Percentiles rank a stretch among this genome's conserved stretches.
Evolutionary conservation across 163 green algal species (phyloP).

Genomic region (Coccomyxa subellipsoidea): DNA sequence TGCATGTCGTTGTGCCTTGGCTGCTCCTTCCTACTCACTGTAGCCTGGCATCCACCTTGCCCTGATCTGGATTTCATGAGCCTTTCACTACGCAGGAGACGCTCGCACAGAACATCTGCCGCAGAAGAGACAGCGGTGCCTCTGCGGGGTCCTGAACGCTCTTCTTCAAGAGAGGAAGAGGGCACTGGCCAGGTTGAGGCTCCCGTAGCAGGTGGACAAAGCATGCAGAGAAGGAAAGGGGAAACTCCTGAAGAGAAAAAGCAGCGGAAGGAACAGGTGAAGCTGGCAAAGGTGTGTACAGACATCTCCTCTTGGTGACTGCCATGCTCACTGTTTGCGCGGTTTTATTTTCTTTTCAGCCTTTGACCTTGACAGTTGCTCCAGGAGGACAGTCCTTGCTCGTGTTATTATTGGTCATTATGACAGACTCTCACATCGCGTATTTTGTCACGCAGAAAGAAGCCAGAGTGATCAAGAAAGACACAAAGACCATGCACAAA

Average conservation of each 20-base stretch:
- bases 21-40: too few relatives aligned
- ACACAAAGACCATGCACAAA: background rate
- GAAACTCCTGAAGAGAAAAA: conserved; percentile 80
- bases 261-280: conserved; percentile 75
- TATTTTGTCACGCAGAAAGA: background rate
- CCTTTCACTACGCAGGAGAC: too few relatives aligned
- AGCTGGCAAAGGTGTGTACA: conserved; percentile 50
- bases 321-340: too few relatives aligned
- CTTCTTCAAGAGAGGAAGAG: conserved; percentile 18
- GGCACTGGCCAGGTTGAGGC: background rate
- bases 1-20: too few relatives aligned
- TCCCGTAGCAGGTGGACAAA: background rate
- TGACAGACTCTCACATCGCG: background rate
- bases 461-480: background rate
- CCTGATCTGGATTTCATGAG: too few relatives aligned
- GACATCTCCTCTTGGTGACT: too few relatives aligned
- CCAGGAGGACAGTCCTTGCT: too few relatives aligned
- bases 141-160: too few relatives aligned
- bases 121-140: too few relatives aligned
- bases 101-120: too few relatives aligned
- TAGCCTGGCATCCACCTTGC: too few relatives aligned
- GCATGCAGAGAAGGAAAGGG: conserved; percentile 37
- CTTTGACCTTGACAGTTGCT: background rate
- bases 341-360: background rate
- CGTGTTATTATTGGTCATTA: too few relatives aligned